Base-by-base conservation (phyloP, 768 basidiomycete species). In the Neoboletus brunneissimus region DNA sequence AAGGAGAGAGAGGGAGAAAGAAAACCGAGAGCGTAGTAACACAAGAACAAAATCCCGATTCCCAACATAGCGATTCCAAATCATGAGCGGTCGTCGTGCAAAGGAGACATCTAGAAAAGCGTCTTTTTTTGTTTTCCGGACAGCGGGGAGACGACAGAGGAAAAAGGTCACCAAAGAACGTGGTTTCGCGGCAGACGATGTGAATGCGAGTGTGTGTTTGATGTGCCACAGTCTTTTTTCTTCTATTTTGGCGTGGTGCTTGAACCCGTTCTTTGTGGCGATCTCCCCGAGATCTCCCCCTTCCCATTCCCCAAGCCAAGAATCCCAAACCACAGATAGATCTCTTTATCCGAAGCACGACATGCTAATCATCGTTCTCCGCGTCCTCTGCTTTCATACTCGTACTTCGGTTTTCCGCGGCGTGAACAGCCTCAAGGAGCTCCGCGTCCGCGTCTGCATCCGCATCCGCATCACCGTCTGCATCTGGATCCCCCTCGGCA, bases 391-490 rank as follows among this genome's bases (percentile, higher is more conserved):
- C 62, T 22, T 73, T 71, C 55, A 68, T 11, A 3, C 72, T 67
- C 46, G 67, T 68, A 48, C 72, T 75, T 48, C 78, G 71, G 20
- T 75, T 77, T 63, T 79, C 80, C 6, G 80, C 75, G 7, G 79
- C 80, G 56, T 78, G 78, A 0, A 79, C 80, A 35, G 80, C 80
- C 58, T 80, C 80, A n/a, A 81, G 64, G 25, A 82, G 64, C 25
- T 81, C 80, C 45, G 72, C 73, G 13, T 81, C 80, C 0, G 78
- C 73, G 20, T 67, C 74, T 5, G 64, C 72, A 6, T 60, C 70
- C 3, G 68, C 72, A 11, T 62, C 71, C 0, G 69, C 72, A 32
- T 78, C 77, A 10, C 58, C 74, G 13, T 79, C 78, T 2, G 67
- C 75, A 52, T 77, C 77, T 3, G 66, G 65, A 53, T 72, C 70